A percentile compares a stretch with the other conserved stretches of the same genome.
These are phyloP conservation scores for Gossypium sturtianum DNA, from an alignment of 345 rosid genomes.

Conservation along the genomic window DNA sequence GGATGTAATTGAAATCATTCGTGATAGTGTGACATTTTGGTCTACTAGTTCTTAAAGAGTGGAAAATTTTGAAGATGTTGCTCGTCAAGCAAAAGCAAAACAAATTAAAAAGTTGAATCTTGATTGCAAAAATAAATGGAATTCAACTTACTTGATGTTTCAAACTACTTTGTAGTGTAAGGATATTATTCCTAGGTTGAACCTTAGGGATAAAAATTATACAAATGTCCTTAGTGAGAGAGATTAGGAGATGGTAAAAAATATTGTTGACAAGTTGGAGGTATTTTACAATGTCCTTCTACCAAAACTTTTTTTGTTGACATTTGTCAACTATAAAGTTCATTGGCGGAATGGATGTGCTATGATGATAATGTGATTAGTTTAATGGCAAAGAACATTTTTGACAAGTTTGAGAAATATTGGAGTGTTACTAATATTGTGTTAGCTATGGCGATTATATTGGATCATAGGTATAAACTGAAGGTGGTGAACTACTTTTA, in stretches of 20 bases:
- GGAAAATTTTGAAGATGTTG: too few species aligned
- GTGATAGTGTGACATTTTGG: too few species aligned
- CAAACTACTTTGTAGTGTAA: background rate
- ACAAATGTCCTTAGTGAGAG: background rate
- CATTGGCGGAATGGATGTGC: too few species aligned
- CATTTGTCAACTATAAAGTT: too few species aligned
- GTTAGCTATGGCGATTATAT: background rate
- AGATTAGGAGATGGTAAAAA: background rate
- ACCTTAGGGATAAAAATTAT: background rate
- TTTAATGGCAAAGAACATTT: background rate
- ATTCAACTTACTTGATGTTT: too few species aligned
- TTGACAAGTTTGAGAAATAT: background rate
- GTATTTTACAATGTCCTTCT: background rate
- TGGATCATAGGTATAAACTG: background rate
- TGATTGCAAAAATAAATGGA: background rate
- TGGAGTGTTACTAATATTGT: background rate
- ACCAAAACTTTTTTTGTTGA: too few species aligned
- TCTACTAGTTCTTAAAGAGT: too few species aligned
- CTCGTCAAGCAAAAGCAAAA: too few species aligned
- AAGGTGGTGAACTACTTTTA: background rate
- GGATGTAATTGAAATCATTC: too few species aligned
- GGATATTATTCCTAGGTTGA: background rate
- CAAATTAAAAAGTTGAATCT: background rate
- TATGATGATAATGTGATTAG: too few species aligned
- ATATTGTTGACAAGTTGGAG: background rate